Evolutionary conservation across 2,329 filamentous ascomycete genomes (phyloP).

Genomic region (Sporothrix phasma): DNA sequence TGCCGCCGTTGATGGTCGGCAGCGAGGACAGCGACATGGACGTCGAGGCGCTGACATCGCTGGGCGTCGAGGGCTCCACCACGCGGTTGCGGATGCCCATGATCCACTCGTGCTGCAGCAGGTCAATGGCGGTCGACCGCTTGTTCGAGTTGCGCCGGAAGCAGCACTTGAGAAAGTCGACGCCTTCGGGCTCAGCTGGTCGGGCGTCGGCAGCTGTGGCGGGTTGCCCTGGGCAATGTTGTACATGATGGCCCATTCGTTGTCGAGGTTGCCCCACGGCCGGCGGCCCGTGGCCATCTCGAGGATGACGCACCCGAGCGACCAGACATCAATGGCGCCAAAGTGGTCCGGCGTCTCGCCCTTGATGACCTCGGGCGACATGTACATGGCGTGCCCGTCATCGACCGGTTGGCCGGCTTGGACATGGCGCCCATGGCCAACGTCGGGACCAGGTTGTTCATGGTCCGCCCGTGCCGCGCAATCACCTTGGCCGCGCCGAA

Average conservation of each 20-base stretch:
- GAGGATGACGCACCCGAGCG: conserved; percentile 87
- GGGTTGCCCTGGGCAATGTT: conserved; percentile 97
- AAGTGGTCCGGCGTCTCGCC: conserved; percentile 71
- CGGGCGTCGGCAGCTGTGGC: conserved; percentile 67
- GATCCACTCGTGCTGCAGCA: conserved; percentile 91
- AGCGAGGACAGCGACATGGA: conserved; percentile 22
- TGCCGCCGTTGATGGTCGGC: conserved; percentile 1
- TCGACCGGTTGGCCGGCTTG: conserved; percentile 63
- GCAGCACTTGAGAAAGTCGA: conserved; percentile 81
- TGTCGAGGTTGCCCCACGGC: conserved; percentile 92
- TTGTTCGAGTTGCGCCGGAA: conserved; percentile 75
- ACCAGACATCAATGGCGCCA: conserved; percentile 91
- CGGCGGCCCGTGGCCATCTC: conserved; percentile 95
- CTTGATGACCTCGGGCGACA: conserved; percentile 98
- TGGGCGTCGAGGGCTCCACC: conserved; percentile 54
- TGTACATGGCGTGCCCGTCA: conserved; percentile 99
- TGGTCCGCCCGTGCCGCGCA: conserved; percentile 80
- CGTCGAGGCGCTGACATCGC: conserved; percentile 38
- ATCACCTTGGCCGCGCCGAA: conserved; percentile 97
- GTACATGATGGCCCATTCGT: conserved; percentile 99
- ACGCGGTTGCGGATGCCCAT: conserved; percentile 55
- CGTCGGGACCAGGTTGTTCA: conserved; percentile 33
- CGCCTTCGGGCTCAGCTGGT: conserved; percentile 78
- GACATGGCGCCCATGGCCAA: conserved; percentile 40
- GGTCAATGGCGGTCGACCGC: conserved; percentile 71